These are phyloP conservation scores for Iberis pinnata DNA, from an alignment of 345 rosid species.

Conservation along the genomic window DNA sequence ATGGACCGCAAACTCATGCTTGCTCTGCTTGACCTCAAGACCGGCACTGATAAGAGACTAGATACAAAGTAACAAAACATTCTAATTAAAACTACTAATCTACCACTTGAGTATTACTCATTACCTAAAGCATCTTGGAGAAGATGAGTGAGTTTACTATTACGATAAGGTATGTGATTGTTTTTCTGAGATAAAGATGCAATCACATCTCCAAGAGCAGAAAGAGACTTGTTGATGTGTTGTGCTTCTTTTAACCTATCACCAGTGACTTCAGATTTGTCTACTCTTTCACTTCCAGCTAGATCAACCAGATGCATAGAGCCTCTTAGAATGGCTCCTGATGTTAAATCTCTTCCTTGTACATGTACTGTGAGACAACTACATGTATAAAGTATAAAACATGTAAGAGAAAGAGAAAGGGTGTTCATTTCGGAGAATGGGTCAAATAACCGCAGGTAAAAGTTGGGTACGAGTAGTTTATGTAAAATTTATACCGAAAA, in stretches of 20 bases:
- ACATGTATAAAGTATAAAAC: conserved; percentile 17
- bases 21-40: too few species aligned
- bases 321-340: conserved; percentile 62
- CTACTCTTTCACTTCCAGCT: conserved; percentile 95
- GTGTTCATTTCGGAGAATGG: too few species aligned
- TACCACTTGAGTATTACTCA: too few species aligned
- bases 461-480: too few species aligned
- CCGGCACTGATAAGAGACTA: too few species aligned
- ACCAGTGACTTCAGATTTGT: conserved; percentile 89
- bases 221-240: conserved; percentile 81
- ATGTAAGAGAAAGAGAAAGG: too few species aligned
- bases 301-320: conserved; percentile 96
- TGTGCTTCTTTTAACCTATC: conserved; percentile 90
- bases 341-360: conserved; percentile 74
- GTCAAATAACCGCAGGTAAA: too few species aligned
- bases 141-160: conserved; percentile 91
- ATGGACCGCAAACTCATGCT: too few species aligned
- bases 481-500: too few species aligned
- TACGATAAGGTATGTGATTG: conserved; percentile 84
- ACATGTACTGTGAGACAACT: conserved; percentile 95
- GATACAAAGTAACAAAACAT: too few species aligned
- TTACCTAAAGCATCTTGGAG: too few species aligned
- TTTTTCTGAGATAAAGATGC: conserved; percentile 80
- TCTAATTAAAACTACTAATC: too few species aligned
- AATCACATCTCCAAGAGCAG: conserved; percentile 93